Percentiles rank a stretch among this genome's conserved stretches.
Evolutionary conservation across 768 basidiomycete species (phyloP).

Genomic region (Scleroderma bovista): DNA sequence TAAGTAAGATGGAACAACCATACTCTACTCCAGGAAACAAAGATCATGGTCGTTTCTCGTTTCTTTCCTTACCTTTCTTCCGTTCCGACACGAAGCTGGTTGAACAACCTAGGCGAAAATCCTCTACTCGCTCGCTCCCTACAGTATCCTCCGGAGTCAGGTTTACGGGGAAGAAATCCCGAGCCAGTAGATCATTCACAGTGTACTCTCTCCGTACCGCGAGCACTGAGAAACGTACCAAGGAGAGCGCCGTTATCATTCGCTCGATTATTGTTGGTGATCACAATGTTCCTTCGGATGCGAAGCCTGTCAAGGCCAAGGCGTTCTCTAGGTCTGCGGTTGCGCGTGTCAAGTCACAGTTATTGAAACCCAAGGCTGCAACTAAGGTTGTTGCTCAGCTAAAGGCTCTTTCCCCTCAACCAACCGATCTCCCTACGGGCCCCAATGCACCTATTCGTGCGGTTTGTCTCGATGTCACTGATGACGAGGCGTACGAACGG

Average conservation of each 20-base stretch:
- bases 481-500: slow-evolving; percentile 55
- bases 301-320: slow-evolving; percentile 35
- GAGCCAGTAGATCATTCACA: slow-evolving; percentile 30
- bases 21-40: slow-evolving; percentile 17
- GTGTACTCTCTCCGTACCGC: slow-evolving; percentile 24
- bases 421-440: slow-evolving; percentile 6
- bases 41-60: slow-evolving; percentile 41
- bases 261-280: slow-evolving; percentile 68
- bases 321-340: slow-evolving; percentile 46
- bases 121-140: slow-evolving; percentile 1
- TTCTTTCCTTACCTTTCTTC: slow-evolving; percentile 41
- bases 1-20: slow-evolving; percentile 22
- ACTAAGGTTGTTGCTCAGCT: slow-evolving; percentile 70
- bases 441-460: slow-evolving; percentile 60
- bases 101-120: slow-evolving; percentile 27
- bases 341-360: slow-evolving; percentile 60
- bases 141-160: slow-evolving; percentile 24
- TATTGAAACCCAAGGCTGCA: slow-evolving; percentile 61
- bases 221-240: slow-evolving; percentile 54
- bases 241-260: slow-evolving; percentile 55
- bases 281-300: slow-evolving; percentile 20
- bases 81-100: slow-evolving; percentile 28
- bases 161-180: slow-evolving; percentile 38
- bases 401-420: slow-evolving; percentile 44
- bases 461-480: slow-evolving; percentile 62